A percentile compares a stretch with the other conserved stretches of the same genome.
phyloP scores from a whole-genome alignment of 345 rosid species.

The Linum lewisii region DNA sequence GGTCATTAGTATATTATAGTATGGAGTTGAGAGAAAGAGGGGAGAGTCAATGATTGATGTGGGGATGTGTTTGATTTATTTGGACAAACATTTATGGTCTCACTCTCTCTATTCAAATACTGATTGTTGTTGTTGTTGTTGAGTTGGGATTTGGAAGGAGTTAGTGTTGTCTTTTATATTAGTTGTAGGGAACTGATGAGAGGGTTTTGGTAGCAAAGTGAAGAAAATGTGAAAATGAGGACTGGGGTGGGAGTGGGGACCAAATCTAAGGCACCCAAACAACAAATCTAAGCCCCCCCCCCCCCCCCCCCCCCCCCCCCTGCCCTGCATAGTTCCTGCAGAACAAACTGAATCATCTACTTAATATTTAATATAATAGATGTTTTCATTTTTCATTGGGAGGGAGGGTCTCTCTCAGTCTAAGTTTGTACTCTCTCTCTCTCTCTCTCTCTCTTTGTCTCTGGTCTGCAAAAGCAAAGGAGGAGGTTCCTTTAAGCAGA shows the following conservation, averaged over 20 bases:
- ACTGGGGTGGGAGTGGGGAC: too few relatives aligned
- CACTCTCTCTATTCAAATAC: too few relatives aligned
- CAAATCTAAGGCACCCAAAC: slow-evolving; percentile 31
- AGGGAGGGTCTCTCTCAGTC: too few relatives aligned
- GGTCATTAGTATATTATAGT: slow-evolving; percentile 31
- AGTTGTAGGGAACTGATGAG: slow-evolving; percentile 18
- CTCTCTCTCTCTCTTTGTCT: too few relatives aligned
- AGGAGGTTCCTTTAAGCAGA: slow-evolving; percentile 47
- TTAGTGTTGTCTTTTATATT: slow-evolving; percentile 15
- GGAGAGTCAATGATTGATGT: slow-evolving; percentile 10
- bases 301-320: slow-evolving; percentile 7
- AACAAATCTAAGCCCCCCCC: slow-evolving; percentile 22
- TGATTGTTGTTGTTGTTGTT: slow-evolving; percentile 18
- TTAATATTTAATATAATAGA: too few relatives aligned
- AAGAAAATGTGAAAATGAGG: too few relatives aligned
- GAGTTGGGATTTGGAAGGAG: slow-evolving; percentile 38
- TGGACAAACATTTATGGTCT: too few relatives aligned
- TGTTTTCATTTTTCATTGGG: too few relatives aligned
- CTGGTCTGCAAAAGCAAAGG: slow-evolving; percentile 49
- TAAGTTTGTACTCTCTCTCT: too few relatives aligned
- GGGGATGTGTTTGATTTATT: too few relatives aligned
- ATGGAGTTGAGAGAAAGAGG: neutral
- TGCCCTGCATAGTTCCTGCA: slow-evolving; percentile 16
- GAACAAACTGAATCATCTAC: slow-evolving; percentile 27
- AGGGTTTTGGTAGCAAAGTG: slow-evolving; percentile 9